Evolutionary conservation across 164 flowering plant genomes (phyloP), one percentile per base, ranked within the genome.

Genomic region (Malania oleifera): DNA sequence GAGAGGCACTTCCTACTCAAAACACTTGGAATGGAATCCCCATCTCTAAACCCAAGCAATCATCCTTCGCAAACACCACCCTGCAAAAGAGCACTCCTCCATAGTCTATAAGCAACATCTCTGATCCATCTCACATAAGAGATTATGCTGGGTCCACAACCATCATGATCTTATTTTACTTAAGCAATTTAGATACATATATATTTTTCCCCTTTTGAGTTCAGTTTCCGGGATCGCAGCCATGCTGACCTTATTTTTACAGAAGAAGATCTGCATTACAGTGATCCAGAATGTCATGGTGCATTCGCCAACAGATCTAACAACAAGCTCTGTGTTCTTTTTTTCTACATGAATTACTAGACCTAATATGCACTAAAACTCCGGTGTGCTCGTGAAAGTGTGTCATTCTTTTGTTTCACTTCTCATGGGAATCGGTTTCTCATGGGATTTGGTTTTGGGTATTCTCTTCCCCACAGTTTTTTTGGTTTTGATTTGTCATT

Each of bases 81-180:
- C 60, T 91, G 98, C 90, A 85, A 80, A 80, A 81, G 95, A 71
- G 86, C 85, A 63, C 92, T 91, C 57, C 90, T 85, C 57, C 83
- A 86, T 20, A 82, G 89, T 70, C 85, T 92, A 61, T 92, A 74
- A 78, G 55, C 62, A 34, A 57, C 59, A 52, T 52, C 28, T 67
- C 60, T 61, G 23, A 60, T 40, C 61, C 54, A 57, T 31, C 64
- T 50, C 66, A 52, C 47, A 43, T 25, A 57, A 51, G 41, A 52
- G 57, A 43, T 7, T 43, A 46, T 54, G 44, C 22, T 22, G 52
- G 48, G 34, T 62, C 50, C 55, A 44, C 34, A 35, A 46, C 44
- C 54, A 35, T 51, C 57, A 53, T 43, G 45, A 28, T 64, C 34
- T 49, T 43, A 43, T n/a, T 52, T 25, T 39, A 22, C 45, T 29